Conservation (phyloP, 768 basidiomycete genomes). For the Ephemerocybe angulata region DNA sequence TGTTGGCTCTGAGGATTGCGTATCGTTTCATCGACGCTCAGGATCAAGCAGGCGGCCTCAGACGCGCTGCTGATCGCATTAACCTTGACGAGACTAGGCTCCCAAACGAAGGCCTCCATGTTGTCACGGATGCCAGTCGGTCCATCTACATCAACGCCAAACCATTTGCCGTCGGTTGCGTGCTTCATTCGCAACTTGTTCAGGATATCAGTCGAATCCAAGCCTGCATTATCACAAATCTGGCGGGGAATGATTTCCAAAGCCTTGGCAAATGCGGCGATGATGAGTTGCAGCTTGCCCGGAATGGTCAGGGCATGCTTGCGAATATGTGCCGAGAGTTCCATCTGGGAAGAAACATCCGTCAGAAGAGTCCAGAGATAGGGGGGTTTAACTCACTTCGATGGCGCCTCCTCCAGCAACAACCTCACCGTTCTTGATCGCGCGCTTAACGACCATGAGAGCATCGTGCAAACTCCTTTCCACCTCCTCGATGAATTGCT, state of each 20-base stretch:
- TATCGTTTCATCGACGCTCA: conserved; percentile 97
- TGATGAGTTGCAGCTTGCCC: conserved; percentile 91
- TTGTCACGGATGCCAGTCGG: conserved; percentile 88
- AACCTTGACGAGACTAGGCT: conserved; percentile 90
- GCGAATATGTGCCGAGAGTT: conserved; percentile 90
- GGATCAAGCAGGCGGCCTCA: conserved; percentile 93
- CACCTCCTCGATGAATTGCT: conserved; percentile 98
- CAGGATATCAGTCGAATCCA: conserved; percentile 95
- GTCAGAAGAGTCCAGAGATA: background rate
- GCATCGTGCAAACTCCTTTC: conserved; percentile 97
- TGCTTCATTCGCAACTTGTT: conserved; percentile 98
- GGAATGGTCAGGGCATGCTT: conserved; percentile 89
- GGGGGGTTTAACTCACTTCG: conserved; percentile 53
- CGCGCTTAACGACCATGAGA: conserved; percentile 99
- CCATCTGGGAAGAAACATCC: conserved; percentile 67
- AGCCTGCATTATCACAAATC: conserved; percentile 96
- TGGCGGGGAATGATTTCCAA: conserved; percentile 97
- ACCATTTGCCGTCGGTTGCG: conserved; percentile 84
- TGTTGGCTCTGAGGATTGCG: conserved; percentile 92
- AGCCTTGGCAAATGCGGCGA: conserved; percentile 94
- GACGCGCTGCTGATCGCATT: conserved; percentile 95
- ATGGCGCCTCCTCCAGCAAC: conserved; percentile 98
- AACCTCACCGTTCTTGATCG: conserved; percentile 91
- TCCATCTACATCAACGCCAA: conserved; percentile 92
- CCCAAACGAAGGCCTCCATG: conserved; percentile 98